A percentile compares a stretch with the other conserved stretches of the same genome.
Conservation (phyloP, 352 stramenopile genomes). For the Globisporangium uncinulatum region DNA sequence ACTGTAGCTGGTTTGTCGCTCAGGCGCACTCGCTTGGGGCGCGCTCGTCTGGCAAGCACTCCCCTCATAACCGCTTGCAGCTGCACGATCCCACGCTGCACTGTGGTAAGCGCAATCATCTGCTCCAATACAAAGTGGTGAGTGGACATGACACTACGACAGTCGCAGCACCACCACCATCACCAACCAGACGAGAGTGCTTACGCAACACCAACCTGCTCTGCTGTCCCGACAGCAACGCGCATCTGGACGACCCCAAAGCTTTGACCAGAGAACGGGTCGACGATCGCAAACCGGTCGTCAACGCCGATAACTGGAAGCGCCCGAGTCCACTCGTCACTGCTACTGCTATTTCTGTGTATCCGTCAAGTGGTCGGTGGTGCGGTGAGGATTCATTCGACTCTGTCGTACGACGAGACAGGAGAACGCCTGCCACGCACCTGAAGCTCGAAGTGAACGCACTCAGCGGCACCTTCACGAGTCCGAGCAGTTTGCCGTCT, state of each 20-base stretch:
- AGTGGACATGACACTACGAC: not conserved
- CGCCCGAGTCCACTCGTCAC: slow-evolving; percentile 2
- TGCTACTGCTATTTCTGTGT: slow-evolving; percentile 1
- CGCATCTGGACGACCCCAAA: slow-evolving; percentile 28
- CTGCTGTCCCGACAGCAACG: slow-evolving; percentile 38
- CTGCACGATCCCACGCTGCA: slow-evolving; percentile 18
- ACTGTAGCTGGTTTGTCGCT: not conserved
- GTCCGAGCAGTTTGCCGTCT: slow-evolving; percentile 23
- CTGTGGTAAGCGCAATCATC: slow-evolving; percentile 27
- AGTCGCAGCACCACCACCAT: not conserved
- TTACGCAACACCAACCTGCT: slow-evolving; percentile 28
- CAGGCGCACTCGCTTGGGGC: not conserved
- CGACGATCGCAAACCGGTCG: slow-evolving; percentile 25
- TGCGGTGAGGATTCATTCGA: too few species aligned
- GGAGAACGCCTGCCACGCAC: slow-evolving; percentile 10
- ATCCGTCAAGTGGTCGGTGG: not conserved
- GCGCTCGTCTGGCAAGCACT: slow-evolving; percentile 12
- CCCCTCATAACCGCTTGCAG: slow-evolving; percentile 33
- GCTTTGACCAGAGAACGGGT: slow-evolving; percentile 33
- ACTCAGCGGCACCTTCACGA: slow-evolving; percentile 27
- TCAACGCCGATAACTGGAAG: slow-evolving; percentile 30
- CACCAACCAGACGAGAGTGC: not conserved
- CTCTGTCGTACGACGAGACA: not conserved
- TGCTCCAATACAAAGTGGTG: slow-evolving; percentile 4
- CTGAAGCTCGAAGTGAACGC: slow-evolving; percentile 20